Evolutionary conservation across 2,329 filamentous ascomycete genomes (phyloP).

Genomic region (Chrysoporthe cubensis): DNA sequence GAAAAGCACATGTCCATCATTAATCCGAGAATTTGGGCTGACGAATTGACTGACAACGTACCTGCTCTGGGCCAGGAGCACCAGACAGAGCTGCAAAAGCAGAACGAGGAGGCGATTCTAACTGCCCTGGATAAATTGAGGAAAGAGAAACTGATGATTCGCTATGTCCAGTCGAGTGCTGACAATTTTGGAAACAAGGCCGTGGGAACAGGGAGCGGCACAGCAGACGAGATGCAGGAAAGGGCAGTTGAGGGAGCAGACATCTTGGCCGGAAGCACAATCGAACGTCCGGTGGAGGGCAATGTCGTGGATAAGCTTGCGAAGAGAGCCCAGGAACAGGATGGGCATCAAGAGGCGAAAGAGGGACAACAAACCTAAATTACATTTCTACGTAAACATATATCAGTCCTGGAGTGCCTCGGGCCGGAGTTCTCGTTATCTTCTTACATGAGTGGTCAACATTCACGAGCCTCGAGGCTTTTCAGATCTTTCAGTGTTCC

Average conservation of each 20-base stretch:
- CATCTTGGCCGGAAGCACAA: background rate
- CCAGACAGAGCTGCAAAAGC: constrained; percentile 14
- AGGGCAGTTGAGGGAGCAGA: background rate
- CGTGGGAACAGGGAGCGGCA: background rate
- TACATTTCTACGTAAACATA: background rate
- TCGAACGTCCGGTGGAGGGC: background rate
- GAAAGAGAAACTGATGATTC: background rate
- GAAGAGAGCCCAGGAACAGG: background rate
- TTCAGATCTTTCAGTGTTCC: background rate
- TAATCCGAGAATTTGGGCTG: constrained; percentile 23
- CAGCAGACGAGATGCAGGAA: no score
- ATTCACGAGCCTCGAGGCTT: background rate
- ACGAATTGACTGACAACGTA: background rate
- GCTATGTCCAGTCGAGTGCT: background rate
- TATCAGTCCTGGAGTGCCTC: no score
- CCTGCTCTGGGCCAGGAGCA: background rate
- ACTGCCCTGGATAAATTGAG: constrained; percentile 13
- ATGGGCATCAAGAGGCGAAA: background rate
- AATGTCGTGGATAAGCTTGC: background rate
- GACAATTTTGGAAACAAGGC: background rate
- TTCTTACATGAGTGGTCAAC: background rate
- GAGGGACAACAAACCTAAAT: background rate
- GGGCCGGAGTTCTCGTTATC: background rate
- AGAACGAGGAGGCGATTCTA: constrained; percentile 16
- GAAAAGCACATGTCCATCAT: constrained; percentile 16